Evolutionary conservation across 75 land plant genomes (phyloP).

Genomic region (Ceratopteris richardii): DNA sequence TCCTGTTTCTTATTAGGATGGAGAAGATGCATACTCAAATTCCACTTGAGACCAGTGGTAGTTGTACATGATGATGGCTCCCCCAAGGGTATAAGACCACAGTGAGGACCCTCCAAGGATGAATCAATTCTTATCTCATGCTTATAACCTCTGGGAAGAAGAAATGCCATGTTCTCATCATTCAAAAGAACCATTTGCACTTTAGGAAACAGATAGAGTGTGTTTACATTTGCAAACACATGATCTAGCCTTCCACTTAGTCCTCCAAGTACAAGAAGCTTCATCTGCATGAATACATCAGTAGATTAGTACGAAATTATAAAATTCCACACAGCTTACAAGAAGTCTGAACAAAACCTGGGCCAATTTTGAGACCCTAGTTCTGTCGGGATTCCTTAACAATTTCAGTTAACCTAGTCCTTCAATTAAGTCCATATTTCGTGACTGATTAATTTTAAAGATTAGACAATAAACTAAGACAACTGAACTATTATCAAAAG

Average conservation of each 20-base stretch:
- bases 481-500: too few relatives aligned
- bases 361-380: too few relatives aligned
- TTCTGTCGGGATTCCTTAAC: too few relatives aligned
- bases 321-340: too few relatives aligned
- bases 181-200: conserved; percentile 67
- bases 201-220: conserved; percentile 49
- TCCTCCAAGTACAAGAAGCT: conserved; percentile 78
- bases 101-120: conserved; percentile 79
- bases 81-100: conserved; percentile 86
- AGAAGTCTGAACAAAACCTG: too few relatives aligned
- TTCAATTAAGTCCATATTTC: too few relatives aligned
- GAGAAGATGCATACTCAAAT: conserved; percentile 51
- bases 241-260: conserved; percentile 97
- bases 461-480: too few relatives aligned
- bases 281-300: conserved; percentile 27
- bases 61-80: conserved; percentile 62
- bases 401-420: too few relatives aligned
- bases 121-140: conserved; percentile 65
- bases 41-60: conserved; percentile 91
- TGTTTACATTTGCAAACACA: conserved; percentile 82
- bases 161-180: conserved; percentile 68
- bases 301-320: neutral
- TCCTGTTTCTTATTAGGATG: too few relatives aligned
- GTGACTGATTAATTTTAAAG: too few relatives aligned
- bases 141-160: conserved; percentile 53